A percentile compares a stretch with the other conserved stretches of the same genome.
Evolutionary conservation across 768 basidiomycete genomes (phyloP).

Genomic region (Pisolithus tinctorius): DNA sequence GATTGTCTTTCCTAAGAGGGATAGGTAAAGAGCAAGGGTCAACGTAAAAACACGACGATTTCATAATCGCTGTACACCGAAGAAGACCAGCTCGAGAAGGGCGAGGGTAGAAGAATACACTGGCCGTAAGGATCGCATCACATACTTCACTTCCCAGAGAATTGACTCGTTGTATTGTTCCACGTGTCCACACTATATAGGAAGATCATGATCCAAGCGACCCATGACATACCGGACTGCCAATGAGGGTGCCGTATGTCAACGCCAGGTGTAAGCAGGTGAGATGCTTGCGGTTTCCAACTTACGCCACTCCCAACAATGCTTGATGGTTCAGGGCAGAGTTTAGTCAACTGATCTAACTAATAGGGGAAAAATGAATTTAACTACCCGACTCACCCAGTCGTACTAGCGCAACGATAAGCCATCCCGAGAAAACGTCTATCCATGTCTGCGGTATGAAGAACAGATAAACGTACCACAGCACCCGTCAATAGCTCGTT

Average conservation of each 20-base stretch:
- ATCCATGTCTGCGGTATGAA: too few relatives aligned
- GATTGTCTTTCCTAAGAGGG: too few relatives aligned
- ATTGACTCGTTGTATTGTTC: constrained; percentile 7
- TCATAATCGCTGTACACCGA: background rate
- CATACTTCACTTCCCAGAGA: constrained; percentile 13
- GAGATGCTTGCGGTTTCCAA: background rate
- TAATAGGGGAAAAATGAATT: background rate
- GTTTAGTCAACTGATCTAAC: background rate
- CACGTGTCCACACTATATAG: background rate
- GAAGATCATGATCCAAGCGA: background rate
- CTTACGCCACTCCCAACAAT: background rate
- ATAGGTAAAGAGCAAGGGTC: too few relatives aligned
- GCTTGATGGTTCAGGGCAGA: background rate
- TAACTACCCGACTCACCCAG: constrained; percentile 4
- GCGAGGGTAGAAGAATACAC: constrained; percentile 13
- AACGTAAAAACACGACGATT: too few relatives aligned
- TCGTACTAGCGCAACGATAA: constrained; percentile 6
- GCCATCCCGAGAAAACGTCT: background rate
- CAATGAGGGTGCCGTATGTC: background rate
- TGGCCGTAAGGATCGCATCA: constrained; percentile 12
- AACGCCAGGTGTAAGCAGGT: background rate
- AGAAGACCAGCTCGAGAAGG: constrained; percentile 3
- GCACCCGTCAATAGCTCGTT: constrained; percentile 10
- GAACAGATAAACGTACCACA: constrained; percentile 8
- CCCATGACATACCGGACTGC: background rate